Evolutionary conservation across 768 basidiomycete species (phyloP).

Genomic region (Clitopilus passeckerianus): DNA sequence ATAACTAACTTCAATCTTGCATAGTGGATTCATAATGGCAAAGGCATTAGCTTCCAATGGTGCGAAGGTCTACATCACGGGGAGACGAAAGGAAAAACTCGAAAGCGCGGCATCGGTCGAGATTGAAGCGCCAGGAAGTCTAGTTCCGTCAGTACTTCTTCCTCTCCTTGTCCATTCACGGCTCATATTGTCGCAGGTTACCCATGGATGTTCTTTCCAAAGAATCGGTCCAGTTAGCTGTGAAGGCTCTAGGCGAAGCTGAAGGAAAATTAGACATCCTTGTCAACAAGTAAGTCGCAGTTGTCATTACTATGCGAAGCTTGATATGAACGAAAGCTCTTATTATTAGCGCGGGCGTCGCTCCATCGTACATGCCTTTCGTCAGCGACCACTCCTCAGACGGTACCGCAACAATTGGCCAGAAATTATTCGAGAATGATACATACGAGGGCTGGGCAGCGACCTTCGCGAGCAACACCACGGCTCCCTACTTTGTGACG

Average conservation of each 20-base stretch:
- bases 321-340: too few species aligned
- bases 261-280: slow-evolving; percentile 22
- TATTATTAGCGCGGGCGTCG: slow-evolving; percentile 1
- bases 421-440: slow-evolving; percentile 16
- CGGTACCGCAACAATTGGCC: background rate
- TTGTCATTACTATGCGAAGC: too few species aligned
- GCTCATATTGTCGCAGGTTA: background rate
- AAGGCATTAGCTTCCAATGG: slow-evolving; percentile 11
- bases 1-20: background rate
- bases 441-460: slow-evolving; percentile 16
- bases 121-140: background rate
- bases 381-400: background rate
- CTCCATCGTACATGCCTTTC: background rate
- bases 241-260: slow-evolving; percentile 11
- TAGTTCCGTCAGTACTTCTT: slow-evolving; percentile 3
- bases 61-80: slow-evolving; percentile 16
- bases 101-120: background rate
- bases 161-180: background rate
- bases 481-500: slow-evolving; percentile 20
- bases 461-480: slow-evolving; percentile 8
- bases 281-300: slow-evolving; percentile 20
- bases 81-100: slow-evolving; percentile 11
- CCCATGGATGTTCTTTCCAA: slow-evolving; percentile 2
- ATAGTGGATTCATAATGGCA: slow-evolving; percentile 5
- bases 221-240: slow-evolving; percentile 14